Evolutionary conservation across 108 stramenopile genomes (phyloP).

Genomic region (Skeletonema menzelii): DNA sequence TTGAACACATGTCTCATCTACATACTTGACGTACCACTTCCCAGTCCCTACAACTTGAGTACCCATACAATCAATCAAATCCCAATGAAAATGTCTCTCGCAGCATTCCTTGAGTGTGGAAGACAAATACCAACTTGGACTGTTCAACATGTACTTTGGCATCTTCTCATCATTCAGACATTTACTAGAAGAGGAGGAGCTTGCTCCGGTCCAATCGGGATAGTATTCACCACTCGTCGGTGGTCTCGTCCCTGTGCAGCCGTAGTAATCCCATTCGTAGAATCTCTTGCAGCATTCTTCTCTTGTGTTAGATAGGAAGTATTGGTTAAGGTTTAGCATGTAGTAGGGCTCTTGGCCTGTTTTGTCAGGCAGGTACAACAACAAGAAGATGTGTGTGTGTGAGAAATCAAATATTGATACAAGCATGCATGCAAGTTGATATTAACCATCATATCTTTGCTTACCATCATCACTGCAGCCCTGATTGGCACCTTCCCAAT

Average conservation of each 20-base stretch:
- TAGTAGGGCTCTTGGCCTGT: neutral
- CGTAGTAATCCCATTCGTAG: neutral
- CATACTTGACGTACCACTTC: neutral
- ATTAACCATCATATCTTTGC: neutral
- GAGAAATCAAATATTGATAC: neutral
- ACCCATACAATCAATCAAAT: neutral
- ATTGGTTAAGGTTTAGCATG: neutral
- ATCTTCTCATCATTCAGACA: neutral
- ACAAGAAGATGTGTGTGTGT: neutral
- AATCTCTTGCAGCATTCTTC: neutral
- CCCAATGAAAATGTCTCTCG: neutral
- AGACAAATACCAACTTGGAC: neutral
- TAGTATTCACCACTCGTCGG: neutral
- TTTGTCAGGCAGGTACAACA: neutral
- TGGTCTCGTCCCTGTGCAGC: neutral
- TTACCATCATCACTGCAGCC: constrained; percentile 1
- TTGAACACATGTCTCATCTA: neutral
- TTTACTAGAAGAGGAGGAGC: neutral
- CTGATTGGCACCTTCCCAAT: neutral
- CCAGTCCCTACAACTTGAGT: neutral
- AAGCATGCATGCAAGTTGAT: too few species aligned
- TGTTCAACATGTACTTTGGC: neutral
- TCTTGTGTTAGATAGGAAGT: constrained; percentile 1
- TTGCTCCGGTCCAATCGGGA: neutral
- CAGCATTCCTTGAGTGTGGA: neutral